phyloP scores from a whole-genome alignment of 2,329 filamentous ascomycete species.

The Diaporthe nobilis region DNA sequence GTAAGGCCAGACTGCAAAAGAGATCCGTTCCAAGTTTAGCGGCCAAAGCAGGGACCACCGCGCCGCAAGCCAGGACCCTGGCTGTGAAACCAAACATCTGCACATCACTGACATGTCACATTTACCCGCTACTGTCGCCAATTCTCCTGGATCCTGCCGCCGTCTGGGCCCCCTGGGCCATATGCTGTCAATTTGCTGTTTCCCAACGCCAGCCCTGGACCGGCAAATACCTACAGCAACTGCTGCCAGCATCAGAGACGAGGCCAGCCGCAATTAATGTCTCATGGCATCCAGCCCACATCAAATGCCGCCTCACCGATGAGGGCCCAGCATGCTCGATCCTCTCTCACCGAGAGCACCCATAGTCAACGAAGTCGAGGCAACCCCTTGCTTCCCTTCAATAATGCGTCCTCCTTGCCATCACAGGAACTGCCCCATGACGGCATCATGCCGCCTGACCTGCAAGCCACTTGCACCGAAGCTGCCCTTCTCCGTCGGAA shows the following conservation, averaged over 20 bases:
- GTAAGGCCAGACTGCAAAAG: not conserved
- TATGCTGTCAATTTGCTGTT: not conserved
- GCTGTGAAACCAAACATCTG: slow-evolving; percentile 32
- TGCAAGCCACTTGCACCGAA: slow-evolving; percentile 39
- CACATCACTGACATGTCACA: slow-evolving; percentile 31
- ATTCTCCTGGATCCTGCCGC: not conserved
- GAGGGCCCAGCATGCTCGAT: not conserved
- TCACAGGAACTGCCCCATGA: not conserved
- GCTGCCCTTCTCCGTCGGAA: slow-evolving; percentile 33
- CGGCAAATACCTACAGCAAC: not conserved
- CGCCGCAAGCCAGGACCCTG: slow-evolving; percentile 17
- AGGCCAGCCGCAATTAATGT: not conserved
- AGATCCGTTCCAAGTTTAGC: slow-evolving; percentile 1
- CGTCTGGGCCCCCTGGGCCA: too few relatives aligned
- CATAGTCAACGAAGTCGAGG: too few relatives aligned
- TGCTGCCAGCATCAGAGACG: not conserved
- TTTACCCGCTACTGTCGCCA: not conserved
- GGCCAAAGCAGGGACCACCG: slow-evolving; percentile 13
- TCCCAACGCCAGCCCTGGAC: not conserved
- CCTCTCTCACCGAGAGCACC: not conserved
- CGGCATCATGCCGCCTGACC: slow-evolving; percentile 23
- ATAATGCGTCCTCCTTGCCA: not conserved
- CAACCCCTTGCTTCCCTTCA: not conserved
- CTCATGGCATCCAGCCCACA: not conserved
- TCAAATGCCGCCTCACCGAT: not conserved